Evolutionary conservation across 140 eudicot genomes (phyloP).

Genomic region (Senecio squalidus): DNA sequence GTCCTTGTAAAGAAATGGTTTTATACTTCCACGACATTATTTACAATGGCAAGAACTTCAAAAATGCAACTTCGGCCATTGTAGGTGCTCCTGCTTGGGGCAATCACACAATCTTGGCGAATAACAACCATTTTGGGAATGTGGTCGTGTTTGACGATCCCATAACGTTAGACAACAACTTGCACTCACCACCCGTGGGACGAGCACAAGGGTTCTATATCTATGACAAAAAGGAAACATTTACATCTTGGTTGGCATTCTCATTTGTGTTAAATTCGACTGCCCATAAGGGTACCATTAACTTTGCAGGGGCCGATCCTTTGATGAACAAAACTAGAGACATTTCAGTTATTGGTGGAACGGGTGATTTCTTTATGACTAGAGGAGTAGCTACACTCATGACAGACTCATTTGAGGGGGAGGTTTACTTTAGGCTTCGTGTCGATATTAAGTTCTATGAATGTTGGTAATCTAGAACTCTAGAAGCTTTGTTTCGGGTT

Average conservation of each 20-base stretch:
- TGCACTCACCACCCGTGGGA: slow-evolving; percentile 51
- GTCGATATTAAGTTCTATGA: slow-evolving; percentile 61
- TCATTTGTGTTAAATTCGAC: slow-evolving; percentile 49
- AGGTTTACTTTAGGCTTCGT: slow-evolving; percentile 59
- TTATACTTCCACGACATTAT: slow-evolving; percentile 48
- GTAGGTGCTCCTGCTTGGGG: slow-evolving; percentile 56
- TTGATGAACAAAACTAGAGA: slow-evolving; percentile 67
- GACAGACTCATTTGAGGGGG: slow-evolving; percentile 73
- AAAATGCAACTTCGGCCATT: slow-evolving; percentile 49
- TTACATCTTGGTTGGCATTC: slow-evolving; percentile 50
- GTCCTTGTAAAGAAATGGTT: slow-evolving; percentile 45
- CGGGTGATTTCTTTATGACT: slow-evolving; percentile 65
- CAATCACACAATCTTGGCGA: slow-evolving; percentile 36
- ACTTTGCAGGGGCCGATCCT: slow-evolving; percentile 68
- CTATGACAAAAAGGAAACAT: slow-evolving; percentile 40
- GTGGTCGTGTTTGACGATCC: slow-evolving; percentile 56
- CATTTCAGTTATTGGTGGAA: slow-evolving; percentile 61
- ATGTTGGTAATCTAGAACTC: slow-evolving; percentile 36
- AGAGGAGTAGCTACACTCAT: slow-evolving; percentile 64
- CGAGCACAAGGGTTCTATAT: slow-evolving; percentile 54
- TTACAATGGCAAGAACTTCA: slow-evolving; percentile 41
- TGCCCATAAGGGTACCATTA: slow-evolving; percentile 41
- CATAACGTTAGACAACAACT: slow-evolving; percentile 46
- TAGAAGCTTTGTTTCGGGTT: not conserved
- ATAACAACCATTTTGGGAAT: slow-evolving; percentile 43